Base-by-base conservation (phyloP, 805 yeast genomes). In the Metschnikowia orientalis region DNA sequence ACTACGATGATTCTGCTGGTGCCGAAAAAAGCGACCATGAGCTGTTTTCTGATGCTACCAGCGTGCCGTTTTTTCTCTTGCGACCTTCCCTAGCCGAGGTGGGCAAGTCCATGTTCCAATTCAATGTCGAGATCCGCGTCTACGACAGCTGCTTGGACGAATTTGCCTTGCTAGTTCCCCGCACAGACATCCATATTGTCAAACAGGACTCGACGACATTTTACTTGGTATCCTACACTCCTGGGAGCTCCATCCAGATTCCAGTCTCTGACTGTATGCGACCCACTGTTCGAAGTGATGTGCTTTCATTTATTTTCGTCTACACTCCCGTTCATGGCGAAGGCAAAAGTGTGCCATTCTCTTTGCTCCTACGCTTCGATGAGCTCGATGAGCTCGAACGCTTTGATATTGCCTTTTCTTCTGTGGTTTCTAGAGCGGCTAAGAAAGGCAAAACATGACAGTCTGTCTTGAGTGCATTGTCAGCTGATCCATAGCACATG, bases 251-350 rank as follows among this genome's bases (percentile, higher is more conserved):
- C 5, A 31, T 45, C 14, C 14, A 18, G n/a, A 34, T 34, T 20
- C 36, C 37, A 9, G n/a, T 61, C 3, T 51, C 63, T 8, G 67
- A 73, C 8, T 67, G 69, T 18, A 60, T 86, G 57, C 78, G 73
- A 48, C 86, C 92, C 2, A 66, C 72, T n/a, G 79, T 84, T 51
- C 77, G 79, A 50, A 69, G 64, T 40, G 77, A 71, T 8, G 53
- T 70, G 19, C 43, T 55, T 9, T 69, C 84, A 1, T 81, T 87
- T 44, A 70, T 81, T 9, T 87, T 85, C 69, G 81, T 83, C 52
- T 68, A 73, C 41, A 60, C 26, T 28, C 27, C 34, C 23, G 8
- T 28, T 25, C 24, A 32, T 24, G 39, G 36, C 12, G 20, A 29
- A 12, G 44, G 37, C 4, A 67, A 54, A 5, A 53, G 56, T 2